These are phyloP conservation scores for Curvularia spicifera DNA, from an alignment of 2,329 filamentous ascomycete species.

Conservation along the genomic window DNA sequence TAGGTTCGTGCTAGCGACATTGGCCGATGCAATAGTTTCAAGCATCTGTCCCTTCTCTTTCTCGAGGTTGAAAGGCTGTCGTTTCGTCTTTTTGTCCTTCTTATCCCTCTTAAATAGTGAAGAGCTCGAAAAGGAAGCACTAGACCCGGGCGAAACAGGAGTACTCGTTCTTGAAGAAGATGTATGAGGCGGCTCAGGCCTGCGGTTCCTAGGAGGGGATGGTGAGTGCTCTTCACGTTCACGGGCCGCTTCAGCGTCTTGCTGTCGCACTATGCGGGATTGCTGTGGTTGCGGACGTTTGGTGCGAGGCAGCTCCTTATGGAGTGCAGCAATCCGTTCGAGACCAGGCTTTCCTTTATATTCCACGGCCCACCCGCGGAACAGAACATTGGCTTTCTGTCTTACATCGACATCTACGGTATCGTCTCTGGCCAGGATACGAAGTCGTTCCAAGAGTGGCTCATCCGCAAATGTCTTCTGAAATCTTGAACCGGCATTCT, in stretches of 20 bases:
- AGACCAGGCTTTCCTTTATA: slow-evolving; percentile 84
- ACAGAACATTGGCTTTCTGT: slow-evolving; percentile 85
- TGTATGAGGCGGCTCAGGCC: slow-evolving; percentile 35
- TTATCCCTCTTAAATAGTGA: slow-evolving; percentile 61
- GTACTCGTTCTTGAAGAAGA: slow-evolving; percentile 39
- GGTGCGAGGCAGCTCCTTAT: slow-evolving; percentile 69
- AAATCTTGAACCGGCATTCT: slow-evolving; percentile 89
- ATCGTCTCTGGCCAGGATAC: slow-evolving; percentile 83
- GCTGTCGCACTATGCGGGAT: slow-evolving; percentile 83
- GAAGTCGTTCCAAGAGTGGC: slow-evolving; percentile 85
- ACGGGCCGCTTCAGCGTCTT: slow-evolving; percentile 72
- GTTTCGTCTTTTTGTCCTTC: slow-evolving; percentile 60
- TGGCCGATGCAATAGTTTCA: slow-evolving; percentile 84
- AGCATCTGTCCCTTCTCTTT: slow-evolving; percentile 88
- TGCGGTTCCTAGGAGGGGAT: slow-evolving; percentile 36
- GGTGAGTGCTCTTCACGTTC: slow-evolving; percentile 63
- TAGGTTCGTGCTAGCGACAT: slow-evolving; percentile 89
- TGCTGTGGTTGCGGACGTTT: slow-evolving; percentile 71
- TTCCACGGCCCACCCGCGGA: slow-evolving; percentile 81
- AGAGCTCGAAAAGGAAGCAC: slow-evolving; percentile 56
- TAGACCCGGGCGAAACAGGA: slow-evolving; percentile 36
- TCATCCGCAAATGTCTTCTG: slow-evolving; percentile 89
- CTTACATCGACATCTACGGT: slow-evolving; percentile 86
- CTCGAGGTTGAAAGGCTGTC: slow-evolving; percentile 78
- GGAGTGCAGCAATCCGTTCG: slow-evolving; percentile 77